Conservation (phyloP, 2,329 filamentous ascomycete genomes). For the Blastomyces silverae region DNA sequence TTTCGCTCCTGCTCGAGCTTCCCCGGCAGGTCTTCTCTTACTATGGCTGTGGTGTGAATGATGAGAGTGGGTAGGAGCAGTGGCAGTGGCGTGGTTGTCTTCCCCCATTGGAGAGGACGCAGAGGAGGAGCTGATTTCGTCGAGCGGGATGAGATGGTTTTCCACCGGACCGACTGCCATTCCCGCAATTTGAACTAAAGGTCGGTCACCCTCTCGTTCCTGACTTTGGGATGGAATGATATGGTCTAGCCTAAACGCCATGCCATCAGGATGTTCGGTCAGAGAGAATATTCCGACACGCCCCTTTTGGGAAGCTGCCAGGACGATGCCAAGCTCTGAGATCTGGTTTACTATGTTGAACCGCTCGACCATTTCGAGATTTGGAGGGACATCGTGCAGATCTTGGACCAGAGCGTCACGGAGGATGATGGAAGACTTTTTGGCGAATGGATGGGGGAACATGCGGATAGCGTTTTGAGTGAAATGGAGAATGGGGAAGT, state of each 20-base stretch:
- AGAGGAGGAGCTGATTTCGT: slow-evolving; percentile 32
- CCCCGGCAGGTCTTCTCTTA: neutral
- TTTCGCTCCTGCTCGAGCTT: neutral
- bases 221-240: slow-evolving; percentile 50
- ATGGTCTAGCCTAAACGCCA: slow-evolving; percentile 48
- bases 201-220: slow-evolving; percentile 41
- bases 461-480: slow-evolving; percentile 37
- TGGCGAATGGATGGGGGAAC: slow-evolving; percentile 31
- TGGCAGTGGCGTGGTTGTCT: neutral
- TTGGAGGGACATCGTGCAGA: slow-evolving; percentile 25
- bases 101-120: neutral
- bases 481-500: slow-evolving; percentile 41
- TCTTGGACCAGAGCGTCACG: slow-evolving; percentile 28
- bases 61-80: neutral
- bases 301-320: slow-evolving; percentile 53
- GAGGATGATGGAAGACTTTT: slow-evolving; percentile 30
- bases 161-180: slow-evolving; percentile 53
- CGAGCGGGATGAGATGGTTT: slow-evolving; percentile 39
- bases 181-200: slow-evolving; percentile 46
- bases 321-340: slow-evolving; percentile 52
- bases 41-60: neutral
- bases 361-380: slow-evolving; percentile 39
- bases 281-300: slow-evolving; percentile 50
- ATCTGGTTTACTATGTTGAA: slow-evolving; percentile 54
- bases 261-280: slow-evolving; percentile 35